These are phyloP conservation scores for Globisporangium radiosum DNA, from an alignment of 352 stramenopile species.

Conservation along the genomic window DNA sequence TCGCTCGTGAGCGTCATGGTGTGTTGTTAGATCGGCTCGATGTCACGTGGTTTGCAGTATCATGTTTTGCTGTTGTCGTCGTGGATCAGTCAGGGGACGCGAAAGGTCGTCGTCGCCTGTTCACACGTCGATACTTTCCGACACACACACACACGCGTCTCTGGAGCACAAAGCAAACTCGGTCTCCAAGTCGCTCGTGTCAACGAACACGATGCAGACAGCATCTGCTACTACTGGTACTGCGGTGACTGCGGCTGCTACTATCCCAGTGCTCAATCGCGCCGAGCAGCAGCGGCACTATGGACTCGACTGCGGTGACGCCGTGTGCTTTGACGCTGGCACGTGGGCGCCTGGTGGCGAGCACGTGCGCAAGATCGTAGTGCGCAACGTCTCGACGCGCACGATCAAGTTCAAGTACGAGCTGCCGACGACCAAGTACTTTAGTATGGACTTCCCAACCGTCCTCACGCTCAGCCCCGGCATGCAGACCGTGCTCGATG, in stretches of 20 bases:
- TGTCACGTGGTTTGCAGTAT: no score
- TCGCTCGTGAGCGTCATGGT: no score
- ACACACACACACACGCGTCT: no score
- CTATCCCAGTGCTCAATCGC: conserved; percentile 50
- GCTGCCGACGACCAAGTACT: conserved; percentile 89
- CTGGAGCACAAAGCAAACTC: no score
- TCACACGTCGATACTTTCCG: no score
- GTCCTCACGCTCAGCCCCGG: conserved; percentile 84
- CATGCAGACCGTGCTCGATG: conserved; percentile 80
- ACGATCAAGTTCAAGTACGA: conserved; percentile 92
- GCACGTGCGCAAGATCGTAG: conserved; percentile 84
- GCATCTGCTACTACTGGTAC: background rate
- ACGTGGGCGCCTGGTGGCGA: conserved; percentile 89
- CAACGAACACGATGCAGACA: background rate
- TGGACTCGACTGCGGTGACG: conserved; percentile 80
- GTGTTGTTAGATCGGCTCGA: no score
- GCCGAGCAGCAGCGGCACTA: conserved; percentile 68
- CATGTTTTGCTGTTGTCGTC: no score
- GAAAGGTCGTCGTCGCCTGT: no score
- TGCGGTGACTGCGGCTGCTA: no score
- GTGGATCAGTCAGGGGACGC: no score
- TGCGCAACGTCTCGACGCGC: conserved; percentile 87
- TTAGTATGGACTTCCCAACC: conserved; percentile 91
- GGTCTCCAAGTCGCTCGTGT: no score
- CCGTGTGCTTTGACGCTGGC: conserved; percentile 82